phyloP scores from a whole-genome alignment of 371 early-diverging fungal genomes.

The Dinochytrium kinnereticum region DNA sequence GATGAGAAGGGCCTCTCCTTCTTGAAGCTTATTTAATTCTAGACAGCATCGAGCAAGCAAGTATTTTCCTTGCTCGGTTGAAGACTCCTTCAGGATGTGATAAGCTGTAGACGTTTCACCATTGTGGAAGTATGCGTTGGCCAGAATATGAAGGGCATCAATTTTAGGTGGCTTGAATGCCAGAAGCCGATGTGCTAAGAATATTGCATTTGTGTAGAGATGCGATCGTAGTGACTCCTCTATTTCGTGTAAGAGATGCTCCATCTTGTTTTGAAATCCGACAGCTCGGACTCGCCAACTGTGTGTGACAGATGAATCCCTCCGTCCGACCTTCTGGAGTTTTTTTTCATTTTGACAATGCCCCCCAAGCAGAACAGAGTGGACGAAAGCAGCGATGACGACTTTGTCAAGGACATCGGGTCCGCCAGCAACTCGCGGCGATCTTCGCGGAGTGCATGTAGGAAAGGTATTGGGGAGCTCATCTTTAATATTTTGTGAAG shows the following conservation, averaged over 20 bases:
- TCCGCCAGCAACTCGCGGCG: neutral
- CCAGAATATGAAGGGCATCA: constrained; percentile 31
- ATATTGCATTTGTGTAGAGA: constrained; percentile 37
- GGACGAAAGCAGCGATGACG: neutral
- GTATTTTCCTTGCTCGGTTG: constrained; percentile 2
- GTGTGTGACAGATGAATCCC: too few relatives aligned
- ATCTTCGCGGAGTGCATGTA: neutral
- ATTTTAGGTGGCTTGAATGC: constrained; percentile 28
- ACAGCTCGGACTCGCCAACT: neutral
- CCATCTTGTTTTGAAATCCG: neutral
- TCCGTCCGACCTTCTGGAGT: neutral
- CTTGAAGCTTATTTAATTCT: constrained; percentile 34
- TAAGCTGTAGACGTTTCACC: constrained; percentile 22
- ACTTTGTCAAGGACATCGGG: neutral
- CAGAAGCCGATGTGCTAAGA: constrained; percentile 43
- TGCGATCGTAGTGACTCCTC: constrained; percentile 24
- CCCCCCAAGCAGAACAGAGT: neutral
- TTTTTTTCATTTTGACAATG: neutral
- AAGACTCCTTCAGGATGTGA: constrained; percentile 20
- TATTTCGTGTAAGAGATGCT: neutral
- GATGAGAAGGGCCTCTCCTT: constrained; percentile 44
- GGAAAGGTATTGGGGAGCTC: too few relatives aligned
- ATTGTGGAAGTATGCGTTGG: constrained; percentile 29
- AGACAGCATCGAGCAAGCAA: constrained; percentile 16
- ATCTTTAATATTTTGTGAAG: neutral